Base-by-base conservation (phyloP, 768 basidiomycete genomes). In the Panellus pusillus region DNA sequence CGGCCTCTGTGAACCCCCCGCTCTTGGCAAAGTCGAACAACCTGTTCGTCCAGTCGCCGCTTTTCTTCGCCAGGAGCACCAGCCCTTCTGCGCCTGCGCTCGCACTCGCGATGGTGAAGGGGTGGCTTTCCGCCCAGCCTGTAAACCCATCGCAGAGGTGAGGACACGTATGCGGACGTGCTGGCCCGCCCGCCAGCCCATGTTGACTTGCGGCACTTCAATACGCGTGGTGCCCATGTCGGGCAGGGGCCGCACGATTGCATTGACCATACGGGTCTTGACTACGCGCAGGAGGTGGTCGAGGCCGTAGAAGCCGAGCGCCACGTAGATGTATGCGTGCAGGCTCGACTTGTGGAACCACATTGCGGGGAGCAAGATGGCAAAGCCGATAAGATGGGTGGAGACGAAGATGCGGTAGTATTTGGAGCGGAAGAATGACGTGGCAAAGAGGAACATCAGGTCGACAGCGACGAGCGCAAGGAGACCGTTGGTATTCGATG, bases 161-260 rank as follows among this genome's bases (percentile, higher is more conserved):
- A 82, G 70, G 4, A 80, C 60, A 14, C 82, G 74, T 1, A 87
- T 42, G 40, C 83, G 77, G 31, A 86, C 77, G 54, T 87, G 83
- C 61, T 87, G 86, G 2, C 86, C 83, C 0, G 82, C 70, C 17
- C 79, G 70, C 84, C 84, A 86, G 24, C 84, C 84, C 2, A 70
- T 56, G 38, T 68, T 74, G 41, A 84, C 40, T 3, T 67, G 54
- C 0, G 74, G 76, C 20, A 83, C 65, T 36, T 79, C 74, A 27
- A 84, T 61, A 44, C 73, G 71, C 2, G 81, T 81, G 42, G 75
- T 71, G 14, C 67, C 72, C 38, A 82, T 67, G 38, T 75, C 76
- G 6, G 79, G 73, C 14, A 84, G 66, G 0, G 77, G 65, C 18
- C 67, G 69, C 49, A 87, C 55, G 15, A 68, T 72, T 5, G 83